Evolutionary conservation across 768 basidiomycete genomes (phyloP).

Genomic region (Scleroderma citrinum): DNA sequence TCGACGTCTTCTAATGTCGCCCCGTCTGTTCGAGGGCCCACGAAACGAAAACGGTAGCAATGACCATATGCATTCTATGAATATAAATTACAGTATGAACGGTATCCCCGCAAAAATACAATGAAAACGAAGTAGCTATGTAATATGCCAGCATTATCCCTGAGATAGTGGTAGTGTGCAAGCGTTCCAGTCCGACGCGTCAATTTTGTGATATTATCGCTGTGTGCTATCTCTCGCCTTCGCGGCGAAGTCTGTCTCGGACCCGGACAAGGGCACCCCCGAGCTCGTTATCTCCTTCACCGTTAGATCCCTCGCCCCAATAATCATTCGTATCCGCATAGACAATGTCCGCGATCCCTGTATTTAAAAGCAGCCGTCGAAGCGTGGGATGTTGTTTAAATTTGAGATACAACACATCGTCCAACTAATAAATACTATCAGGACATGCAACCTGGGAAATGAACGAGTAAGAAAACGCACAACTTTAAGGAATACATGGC

Average conservation of each 20-base stretch:
- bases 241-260: conserved; percentile 39
- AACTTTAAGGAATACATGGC: conserved; percentile 39
- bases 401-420: conserved; percentile 61
- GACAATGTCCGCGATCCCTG: conserved; percentile 44
- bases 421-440: conserved; percentile 41
- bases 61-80: neutral
- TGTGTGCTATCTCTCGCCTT: conserved; percentile 15
- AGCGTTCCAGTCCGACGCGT: neutral
- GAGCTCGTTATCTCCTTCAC: conserved; percentile 54
- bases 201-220: too few relatives aligned
- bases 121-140: conserved; percentile 1
- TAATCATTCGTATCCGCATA: conserved; percentile 56
- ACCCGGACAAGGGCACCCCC: conserved; percentile 55
- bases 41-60: neutral
- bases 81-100: neutral
- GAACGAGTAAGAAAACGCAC: conserved; percentile 40
- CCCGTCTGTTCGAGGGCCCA: neutral
- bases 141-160: neutral
- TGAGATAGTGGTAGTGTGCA: neutral
- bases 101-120: neutral
- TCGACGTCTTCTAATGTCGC: neutral
- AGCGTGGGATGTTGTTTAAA: conserved; percentile 65
- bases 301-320: conserved; percentile 57
- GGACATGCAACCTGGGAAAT: neutral
- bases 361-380: conserved; percentile 47